These are phyloP conservation scores for Trapa bicornis DNA, from an alignment of 345 rosid species.

Conservation along the genomic window DNA sequence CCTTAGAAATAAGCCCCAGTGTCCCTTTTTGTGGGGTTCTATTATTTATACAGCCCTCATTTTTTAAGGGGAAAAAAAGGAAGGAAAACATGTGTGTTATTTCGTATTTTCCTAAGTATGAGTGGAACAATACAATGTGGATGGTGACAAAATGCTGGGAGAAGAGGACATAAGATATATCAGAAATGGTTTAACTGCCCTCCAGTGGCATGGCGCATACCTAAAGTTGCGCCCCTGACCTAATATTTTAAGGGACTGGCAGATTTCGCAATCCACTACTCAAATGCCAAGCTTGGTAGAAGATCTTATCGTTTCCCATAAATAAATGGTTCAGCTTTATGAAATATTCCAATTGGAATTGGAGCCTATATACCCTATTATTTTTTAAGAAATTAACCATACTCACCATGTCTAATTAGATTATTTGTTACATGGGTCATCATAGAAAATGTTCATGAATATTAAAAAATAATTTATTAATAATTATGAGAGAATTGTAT, in stretches of 20 bases:
- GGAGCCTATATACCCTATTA: too few species aligned
- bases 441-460: too few species aligned
- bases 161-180: background rate
- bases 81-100: background rate
- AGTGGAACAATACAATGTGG: background rate
- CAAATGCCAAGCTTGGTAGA: background rate
- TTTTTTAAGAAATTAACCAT: too few species aligned
- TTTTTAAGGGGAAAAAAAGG: too few species aligned
- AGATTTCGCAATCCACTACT: background rate
- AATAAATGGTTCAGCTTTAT: background rate
- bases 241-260: background rate
- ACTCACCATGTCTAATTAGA: too few species aligned
- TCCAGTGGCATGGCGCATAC: background rate
- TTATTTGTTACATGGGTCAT: too few species aligned
- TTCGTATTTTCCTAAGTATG: background rate
- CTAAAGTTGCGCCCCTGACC: background rate
- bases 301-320: background rate
- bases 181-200: constrained; percentile 1
- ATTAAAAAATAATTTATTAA: too few species aligned
- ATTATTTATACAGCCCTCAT: background rate
- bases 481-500: too few species aligned
- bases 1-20: background rate
- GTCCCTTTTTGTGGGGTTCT: background rate
- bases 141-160: background rate
- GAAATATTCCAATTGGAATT: too few species aligned